Evolutionary conservation across 2,329 filamentous ascomycete species (phyloP).

Genomic region (Myriangium duriaei): DNA sequence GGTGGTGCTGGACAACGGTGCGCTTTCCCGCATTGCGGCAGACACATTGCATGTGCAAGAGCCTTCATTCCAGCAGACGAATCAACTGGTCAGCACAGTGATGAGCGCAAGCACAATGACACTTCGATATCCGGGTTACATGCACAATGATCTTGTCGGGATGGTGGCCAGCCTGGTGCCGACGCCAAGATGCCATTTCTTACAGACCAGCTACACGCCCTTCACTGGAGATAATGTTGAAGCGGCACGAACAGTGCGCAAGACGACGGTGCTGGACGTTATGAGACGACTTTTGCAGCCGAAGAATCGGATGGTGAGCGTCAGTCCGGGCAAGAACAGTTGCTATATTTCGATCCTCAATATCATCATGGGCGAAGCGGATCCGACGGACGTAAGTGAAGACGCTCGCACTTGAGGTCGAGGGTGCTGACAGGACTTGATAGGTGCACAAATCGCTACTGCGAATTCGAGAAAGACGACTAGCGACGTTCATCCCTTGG

Average conservation of each 20-base stretch:
- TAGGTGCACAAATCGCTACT: slow-evolving; percentile 89
- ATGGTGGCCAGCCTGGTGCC: slow-evolving; percentile 94
- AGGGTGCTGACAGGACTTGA: not conserved
- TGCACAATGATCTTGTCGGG: slow-evolving; percentile 98
- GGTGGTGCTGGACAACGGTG: slow-evolving; percentile 92
- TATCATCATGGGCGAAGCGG: slow-evolving; percentile 96
- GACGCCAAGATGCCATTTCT: slow-evolving; percentile 91
- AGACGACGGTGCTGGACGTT: slow-evolving; percentile 94
- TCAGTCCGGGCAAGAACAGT: slow-evolving; percentile 86
- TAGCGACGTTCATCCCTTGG: slow-evolving; percentile 97
- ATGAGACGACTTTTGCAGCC: slow-evolving; percentile 92
- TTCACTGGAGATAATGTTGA: slow-evolving; percentile 95
- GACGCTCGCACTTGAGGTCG: not conserved
- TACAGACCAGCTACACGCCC: slow-evolving; percentile 96
- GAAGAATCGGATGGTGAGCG: slow-evolving; percentile 98
- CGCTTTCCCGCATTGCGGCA: slow-evolving; percentile 82
- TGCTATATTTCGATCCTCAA: slow-evolving; percentile 99
- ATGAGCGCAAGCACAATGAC: slow-evolving; percentile 98
- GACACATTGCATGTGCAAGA: slow-evolving; percentile 91
- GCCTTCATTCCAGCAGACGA: slow-evolving; percentile 93
- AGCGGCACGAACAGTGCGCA: slow-evolving; percentile 92
- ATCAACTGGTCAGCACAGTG: slow-evolving; percentile 89
- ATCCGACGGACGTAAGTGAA: slow-evolving; percentile 67
- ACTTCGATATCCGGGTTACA: slow-evolving; percentile 92
- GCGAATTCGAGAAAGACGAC: slow-evolving; percentile 81